A percentile compares a stretch with the other conserved stretches of the same genome.
These are phyloP conservation scores for Hyaloperonospora arabidopsidis DNA, from an alignment of 352 stramenopile species.

Conservation along the genomic window DNA sequence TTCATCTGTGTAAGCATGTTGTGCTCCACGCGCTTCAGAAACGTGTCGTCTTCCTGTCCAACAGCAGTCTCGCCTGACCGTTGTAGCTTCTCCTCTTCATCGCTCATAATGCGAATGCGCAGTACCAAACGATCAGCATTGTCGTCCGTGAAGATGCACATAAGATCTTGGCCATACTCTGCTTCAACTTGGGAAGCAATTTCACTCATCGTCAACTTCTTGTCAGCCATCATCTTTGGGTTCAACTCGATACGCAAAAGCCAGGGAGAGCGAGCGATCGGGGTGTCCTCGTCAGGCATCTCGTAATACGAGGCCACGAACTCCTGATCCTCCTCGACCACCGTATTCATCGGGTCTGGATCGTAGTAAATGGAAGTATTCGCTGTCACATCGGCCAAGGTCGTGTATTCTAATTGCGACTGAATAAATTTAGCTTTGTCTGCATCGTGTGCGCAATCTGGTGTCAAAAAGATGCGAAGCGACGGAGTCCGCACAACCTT, in stretches of 20 bases:
- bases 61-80: constrained; percentile 77
- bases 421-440: constrained; percentile 89
- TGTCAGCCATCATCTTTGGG: constrained; percentile 95
- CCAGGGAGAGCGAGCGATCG: constrained; percentile 93
- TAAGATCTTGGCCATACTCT: constrained; percentile 93
- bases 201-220: constrained; percentile 96
- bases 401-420: constrained; percentile 95
- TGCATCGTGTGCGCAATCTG: constrained; percentile 81
- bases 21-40: constrained; percentile 96
- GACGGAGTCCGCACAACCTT: constrained; percentile 97
- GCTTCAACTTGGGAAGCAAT: constrained; percentile 92
- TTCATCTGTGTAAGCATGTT: constrained; percentile 96
- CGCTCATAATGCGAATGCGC: constrained; percentile 95
- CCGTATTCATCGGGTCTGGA: constrained; percentile 94
- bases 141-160: constrained; percentile 96
- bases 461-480: constrained; percentile 92
- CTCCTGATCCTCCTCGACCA: constrained; percentile 95
- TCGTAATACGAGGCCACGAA: constrained; percentile 98
- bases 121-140: constrained; percentile 97
- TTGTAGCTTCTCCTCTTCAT: constrained; percentile 86
- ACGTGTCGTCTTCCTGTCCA: constrained; percentile 90
- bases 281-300: constrained; percentile 94
- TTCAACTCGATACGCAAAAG: constrained; percentile 98
- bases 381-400: constrained; percentile 92
- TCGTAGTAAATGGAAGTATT: constrained; percentile 99